Conservation (phyloP, 768 basidiomycete genomes). For the Naganishia friedmannii region DNA sequence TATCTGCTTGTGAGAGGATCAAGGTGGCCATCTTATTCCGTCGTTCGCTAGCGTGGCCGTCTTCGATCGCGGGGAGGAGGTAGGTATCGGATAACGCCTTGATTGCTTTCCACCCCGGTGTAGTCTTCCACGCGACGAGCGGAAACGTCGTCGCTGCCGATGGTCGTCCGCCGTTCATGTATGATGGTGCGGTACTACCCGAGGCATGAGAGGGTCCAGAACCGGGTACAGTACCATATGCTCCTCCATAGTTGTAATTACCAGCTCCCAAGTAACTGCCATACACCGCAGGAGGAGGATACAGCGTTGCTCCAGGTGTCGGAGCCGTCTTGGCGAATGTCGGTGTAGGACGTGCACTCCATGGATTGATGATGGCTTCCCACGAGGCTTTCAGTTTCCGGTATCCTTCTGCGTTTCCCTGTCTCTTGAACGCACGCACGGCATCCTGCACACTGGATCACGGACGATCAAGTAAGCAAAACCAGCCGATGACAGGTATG, state of each 20-base stretch:
- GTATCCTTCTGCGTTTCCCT: slow-evolving; percentile 4
- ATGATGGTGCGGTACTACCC: not conserved
- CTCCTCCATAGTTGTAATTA: not conserved
- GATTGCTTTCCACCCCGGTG: slow-evolving; percentile 48
- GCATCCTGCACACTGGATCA: not conserved
- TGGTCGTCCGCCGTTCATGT: not conserved
- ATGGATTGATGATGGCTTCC: slow-evolving; percentile 10
- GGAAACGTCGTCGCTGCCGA: slow-evolving; percentile 30
- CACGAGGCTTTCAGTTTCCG: slow-evolving; percentile 1
- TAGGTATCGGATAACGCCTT: slow-evolving; percentile 42
- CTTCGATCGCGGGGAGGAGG: slow-evolving; percentile 16
- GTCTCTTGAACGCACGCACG: slow-evolving; percentile 16
- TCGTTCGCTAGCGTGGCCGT: slow-evolving; percentile 33
- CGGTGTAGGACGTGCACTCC: slow-evolving; percentile 3
- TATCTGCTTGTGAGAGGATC: slow-evolving; percentile 34
- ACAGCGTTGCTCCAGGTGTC: not conserved
- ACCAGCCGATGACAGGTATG: not conserved
- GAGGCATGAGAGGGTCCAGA: too few relatives aligned
- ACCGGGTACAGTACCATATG: not conserved
- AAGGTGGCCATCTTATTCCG: slow-evolving; percentile 38
- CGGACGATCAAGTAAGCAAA: not conserved
- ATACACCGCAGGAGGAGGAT: slow-evolving; percentile 1
- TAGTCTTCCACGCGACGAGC: slow-evolving; percentile 40
- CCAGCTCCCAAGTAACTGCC: not conserved
- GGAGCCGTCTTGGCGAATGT: slow-evolving; percentile 15